Evolutionary conservation across 305 asterid species (phyloP).

Genomic region (Ajuga reptans): DNA sequence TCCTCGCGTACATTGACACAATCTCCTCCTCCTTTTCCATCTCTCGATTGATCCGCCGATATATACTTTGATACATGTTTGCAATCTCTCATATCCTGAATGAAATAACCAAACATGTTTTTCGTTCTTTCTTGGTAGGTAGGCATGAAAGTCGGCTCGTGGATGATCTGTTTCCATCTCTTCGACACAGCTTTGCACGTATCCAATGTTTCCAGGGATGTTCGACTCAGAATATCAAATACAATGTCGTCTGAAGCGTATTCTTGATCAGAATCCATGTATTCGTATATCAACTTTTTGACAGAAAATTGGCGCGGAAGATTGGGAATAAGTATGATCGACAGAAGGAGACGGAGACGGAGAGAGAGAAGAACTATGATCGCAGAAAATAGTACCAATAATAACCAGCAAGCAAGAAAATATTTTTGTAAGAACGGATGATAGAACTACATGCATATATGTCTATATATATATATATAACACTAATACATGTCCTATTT

Average conservation of each 20-base stretch:
- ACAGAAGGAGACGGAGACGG: too few relatives aligned
- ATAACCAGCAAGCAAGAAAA: too few relatives aligned
- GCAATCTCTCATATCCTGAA: background rate
- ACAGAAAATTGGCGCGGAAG: too few relatives aligned
- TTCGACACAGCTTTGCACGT: background rate
- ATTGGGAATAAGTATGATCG: too few relatives aligned
- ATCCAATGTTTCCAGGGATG: background rate
- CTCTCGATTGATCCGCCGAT: background rate
- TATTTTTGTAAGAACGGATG: too few relatives aligned
- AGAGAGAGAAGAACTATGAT: too few relatives aligned
- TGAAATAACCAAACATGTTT: background rate
- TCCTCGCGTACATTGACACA: background rate
- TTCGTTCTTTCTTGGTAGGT: background rate
- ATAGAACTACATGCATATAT: too few relatives aligned
- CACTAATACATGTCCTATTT: too few relatives aligned
- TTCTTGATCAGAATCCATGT: too few relatives aligned
- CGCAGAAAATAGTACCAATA: too few relatives aligned
- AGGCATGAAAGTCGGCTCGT: background rate
- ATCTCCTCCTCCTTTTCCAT: background rate
- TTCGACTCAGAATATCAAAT: background rate
- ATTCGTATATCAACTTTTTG: too few relatives aligned
- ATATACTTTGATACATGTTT: background rate
- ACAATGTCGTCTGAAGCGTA: background rate
- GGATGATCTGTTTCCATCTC: background rate
- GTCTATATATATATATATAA: too few relatives aligned